Base-by-base conservation (phyloP, 495 filamentous ascomycete genomes). In the Tuber brumale region DNA sequence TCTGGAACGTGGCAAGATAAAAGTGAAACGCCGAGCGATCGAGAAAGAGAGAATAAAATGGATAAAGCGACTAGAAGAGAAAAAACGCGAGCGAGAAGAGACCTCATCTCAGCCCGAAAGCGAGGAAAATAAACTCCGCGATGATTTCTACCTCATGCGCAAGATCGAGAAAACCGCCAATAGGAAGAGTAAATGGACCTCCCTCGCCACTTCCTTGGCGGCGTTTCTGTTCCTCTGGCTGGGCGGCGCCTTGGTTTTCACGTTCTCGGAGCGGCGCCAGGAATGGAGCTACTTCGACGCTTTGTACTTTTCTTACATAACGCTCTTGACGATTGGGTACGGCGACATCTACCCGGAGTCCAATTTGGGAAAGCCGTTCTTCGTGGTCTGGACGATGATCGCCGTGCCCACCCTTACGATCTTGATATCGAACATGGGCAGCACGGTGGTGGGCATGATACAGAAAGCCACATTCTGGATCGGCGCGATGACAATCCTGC, bases 331-430 rank as follows among this genome's bases (percentile, higher is more conserved):
- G 1, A 93, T 97, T 72, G 94, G 94, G 0, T 97, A 94, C 79
- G 94, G 94, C 4, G 93, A 97, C 77, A 86, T 90, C 44, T 89
- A 88, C 44, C 92, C 91, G 0, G 84, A 88, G 12, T 92, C 89
- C 45, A 93, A 92, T 77, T 86, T 90, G 3, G 92, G 91, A 0
- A 92, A 90, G 80, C 84, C 91, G 0, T 95, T 96, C 81, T 97
- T 95, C 84, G 92, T 98, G 12, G 89, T 97, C 77, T 98, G 94
- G 94, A 92, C 92, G 37, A 84, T 97, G 5, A 87, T 97, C 5
- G 93, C 94, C 3, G 85, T 97, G 2, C 94, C 94, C 1, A 89
- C 91, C 4, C 88, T 94, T 81, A 97, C 94, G 0, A 90, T 95
- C 57, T 86, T 97, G 42, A 95, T 97, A 75, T 91, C 89, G 51